These are phyloP conservation scores for Russula sp. DNA, from an alignment of 768 basidiomycete genomes.

Conservation along the genomic window DNA sequence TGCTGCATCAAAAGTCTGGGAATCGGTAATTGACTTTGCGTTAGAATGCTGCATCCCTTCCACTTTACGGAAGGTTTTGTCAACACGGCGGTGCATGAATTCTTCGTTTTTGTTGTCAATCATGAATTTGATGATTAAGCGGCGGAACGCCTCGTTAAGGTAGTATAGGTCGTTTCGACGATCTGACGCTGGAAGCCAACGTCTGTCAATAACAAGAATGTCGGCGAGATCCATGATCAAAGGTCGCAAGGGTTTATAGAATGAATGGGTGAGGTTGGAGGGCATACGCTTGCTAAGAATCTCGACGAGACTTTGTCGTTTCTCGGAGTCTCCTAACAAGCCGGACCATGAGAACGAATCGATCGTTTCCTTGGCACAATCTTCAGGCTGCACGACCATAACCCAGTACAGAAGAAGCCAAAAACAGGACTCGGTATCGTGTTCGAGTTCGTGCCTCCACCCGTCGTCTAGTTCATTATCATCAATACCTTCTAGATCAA, in stretches of 20 bases:
- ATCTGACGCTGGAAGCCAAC: conserved; percentile 1
- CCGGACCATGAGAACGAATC: no score
- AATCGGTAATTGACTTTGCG: no score
- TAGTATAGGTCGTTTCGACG: neutral
- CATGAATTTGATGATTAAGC: neutral
- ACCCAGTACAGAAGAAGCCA: conserved; percentile 16
- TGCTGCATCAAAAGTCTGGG: no score
- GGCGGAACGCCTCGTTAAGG: neutral
- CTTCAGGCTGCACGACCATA: conserved; percentile 4
- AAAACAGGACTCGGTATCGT: conserved; percentile 5
- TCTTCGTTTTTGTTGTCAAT: neutral
- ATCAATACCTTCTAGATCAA: no score
- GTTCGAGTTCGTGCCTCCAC: no score
- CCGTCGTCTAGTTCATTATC: no score
- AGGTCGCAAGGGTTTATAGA: neutral
- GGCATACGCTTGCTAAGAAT: no score
- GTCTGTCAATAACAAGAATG: neutral
- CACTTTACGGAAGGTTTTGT: no score
- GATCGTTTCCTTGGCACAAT: neutral
- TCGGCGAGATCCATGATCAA: neutral
- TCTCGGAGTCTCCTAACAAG: no score
- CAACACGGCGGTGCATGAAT: neutral
- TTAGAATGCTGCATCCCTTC: no score
- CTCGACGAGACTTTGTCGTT: no score
- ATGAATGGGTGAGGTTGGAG: conserved; percentile 1